Conservation (phyloP, 495 filamentous ascomycete genomes). For the Xylaria scruposa region DNA sequence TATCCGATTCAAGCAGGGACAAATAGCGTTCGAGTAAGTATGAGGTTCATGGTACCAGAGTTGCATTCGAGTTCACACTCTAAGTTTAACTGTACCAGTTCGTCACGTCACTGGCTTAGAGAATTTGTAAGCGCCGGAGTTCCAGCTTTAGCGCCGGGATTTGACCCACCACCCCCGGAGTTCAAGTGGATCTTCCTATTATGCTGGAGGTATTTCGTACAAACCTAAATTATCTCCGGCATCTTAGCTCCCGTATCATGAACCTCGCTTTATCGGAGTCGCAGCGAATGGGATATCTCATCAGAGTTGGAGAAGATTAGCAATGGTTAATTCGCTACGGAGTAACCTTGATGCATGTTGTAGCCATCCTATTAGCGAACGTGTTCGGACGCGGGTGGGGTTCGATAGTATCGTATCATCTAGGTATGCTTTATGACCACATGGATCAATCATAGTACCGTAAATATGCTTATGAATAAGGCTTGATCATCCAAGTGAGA, state of each 20-base stretch:
- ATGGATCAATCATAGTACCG: neutral
- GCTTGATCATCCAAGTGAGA: neutral
- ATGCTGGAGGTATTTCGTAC: neutral
- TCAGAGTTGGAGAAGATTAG: neutral
- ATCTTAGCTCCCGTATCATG: neutral
- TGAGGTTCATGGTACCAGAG: neutral
- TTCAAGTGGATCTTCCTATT: neutral
- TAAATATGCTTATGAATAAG: neutral
- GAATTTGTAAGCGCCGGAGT: conserved; percentile 20
- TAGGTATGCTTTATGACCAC: neutral
- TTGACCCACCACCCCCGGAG: neutral
- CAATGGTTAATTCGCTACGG: neutral
- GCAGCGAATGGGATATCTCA: neutral
- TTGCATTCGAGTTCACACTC: neutral
- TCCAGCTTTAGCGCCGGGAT: neutral
- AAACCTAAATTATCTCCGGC: neutral
- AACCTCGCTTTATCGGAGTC: neutral
- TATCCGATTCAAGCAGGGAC: neutral
- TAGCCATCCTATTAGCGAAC: neutral
- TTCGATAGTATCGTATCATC: neutral
- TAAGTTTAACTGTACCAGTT: neutral
- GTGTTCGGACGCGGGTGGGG: neutral
- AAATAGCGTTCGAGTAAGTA: neutral
- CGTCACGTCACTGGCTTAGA: too few relatives aligned
- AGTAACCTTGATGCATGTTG: neutral